Evolutionary conservation across 108 stramenopile species (phyloP), one percentile per base, ranked within the genome.

Genomic region (Aureococcus anophagefferens): DNA sequence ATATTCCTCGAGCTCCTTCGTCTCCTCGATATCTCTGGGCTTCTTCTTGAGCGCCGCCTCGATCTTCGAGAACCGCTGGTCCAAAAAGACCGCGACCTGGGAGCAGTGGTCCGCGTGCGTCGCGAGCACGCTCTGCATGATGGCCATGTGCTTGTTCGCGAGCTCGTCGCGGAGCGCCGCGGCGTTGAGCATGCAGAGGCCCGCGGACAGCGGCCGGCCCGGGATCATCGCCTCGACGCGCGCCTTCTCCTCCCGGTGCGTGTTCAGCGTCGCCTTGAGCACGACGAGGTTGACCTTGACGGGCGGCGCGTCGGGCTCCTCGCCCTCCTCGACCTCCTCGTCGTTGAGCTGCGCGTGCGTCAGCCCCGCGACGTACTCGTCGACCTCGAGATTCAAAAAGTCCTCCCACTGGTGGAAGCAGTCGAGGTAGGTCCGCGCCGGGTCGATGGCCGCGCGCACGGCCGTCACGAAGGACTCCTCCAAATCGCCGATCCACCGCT

Each of bases 1-100:
- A 37, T 30, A 73, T 68, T 81, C 69, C 71, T 78, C 46, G 63
- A 80, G 67, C 21, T 74, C 80, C 33, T 46, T 67, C 18, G 77
- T 72, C 77, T 86, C 80, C 68, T 88, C 87, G 68, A 88, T 86
- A 70, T 86, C 74, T 45, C 78, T 73, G 32, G 85, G 83, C 31
- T 68, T 67, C 35, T 67, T 40, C 28, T 59, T 28, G 17, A 88
- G 73, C 68, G 34, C 70, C 33, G 70, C 46, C 15, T 67, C 35
- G 21, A 84, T 76, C 33, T 45, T 29, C 37, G 74, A 44, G 71
- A 83, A 88, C 33, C 72, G 63, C 29, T 63, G 35, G 46, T 68
- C 46, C 21, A 85, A 36, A 14, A 63, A 79, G 30, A 46, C 30
- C 0, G 76, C 46, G 33, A 85, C 68, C 29, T 59, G 34, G 11